Percentiles rank a stretch among this genome's conserved stretches.
phyloP scores from a whole-genome alignment of 2,329 filamentous ascomycete genomes.

The Neophaeococcomyces mojaviensis region DNA sequence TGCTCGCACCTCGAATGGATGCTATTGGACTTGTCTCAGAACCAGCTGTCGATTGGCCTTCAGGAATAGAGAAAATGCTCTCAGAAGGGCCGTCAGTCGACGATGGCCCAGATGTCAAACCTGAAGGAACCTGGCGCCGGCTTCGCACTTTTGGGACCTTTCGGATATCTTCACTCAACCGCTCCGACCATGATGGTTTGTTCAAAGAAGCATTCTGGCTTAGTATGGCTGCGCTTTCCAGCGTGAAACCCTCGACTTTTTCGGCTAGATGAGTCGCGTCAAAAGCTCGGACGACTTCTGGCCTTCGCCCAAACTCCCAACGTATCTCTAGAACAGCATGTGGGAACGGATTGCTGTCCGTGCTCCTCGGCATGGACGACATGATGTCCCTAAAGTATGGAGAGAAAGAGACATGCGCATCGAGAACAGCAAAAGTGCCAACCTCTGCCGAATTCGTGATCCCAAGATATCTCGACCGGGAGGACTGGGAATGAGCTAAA shows the following conservation, averaged over 20 bases:
- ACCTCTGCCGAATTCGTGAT: conserved; percentile 37
- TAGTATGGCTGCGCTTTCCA: conserved; percentile 48
- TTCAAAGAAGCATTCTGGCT: conserved; percentile 40
- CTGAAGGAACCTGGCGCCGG: not conserved
- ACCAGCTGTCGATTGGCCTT: conserved; percentile 25
- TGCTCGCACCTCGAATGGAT: not conserved
- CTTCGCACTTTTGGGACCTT: conserved; percentile 36
- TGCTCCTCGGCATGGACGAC: conserved; percentile 22
- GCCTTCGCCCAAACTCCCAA: conserved; percentile 34
- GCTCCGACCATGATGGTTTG: conserved; percentile 41
- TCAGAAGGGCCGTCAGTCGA: conserved; percentile 23
- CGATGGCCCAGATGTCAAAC: conserved; percentile 24
- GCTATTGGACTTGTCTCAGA: conserved; percentile 19
- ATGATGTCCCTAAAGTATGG: conserved; percentile 10
- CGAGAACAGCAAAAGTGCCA: conserved; percentile 42
- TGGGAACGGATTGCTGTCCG: conserved; percentile 34
- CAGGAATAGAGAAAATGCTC: conserved; percentile 22
- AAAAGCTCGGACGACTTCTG: conserved; percentile 11
- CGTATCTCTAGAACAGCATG: conserved; percentile 46
- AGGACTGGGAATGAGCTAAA: conserved; percentile 39
- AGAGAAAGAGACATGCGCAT: conserved; percentile 37
- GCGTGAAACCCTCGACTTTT: conserved; percentile 46
- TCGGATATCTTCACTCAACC: conserved; percentile 44
- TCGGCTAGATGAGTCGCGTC: conserved; percentile 31
- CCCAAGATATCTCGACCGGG: conserved; percentile 42